Conservation (phyloP, 257 asterid genomes). For the Salvia miltiorrhiza region DNA sequence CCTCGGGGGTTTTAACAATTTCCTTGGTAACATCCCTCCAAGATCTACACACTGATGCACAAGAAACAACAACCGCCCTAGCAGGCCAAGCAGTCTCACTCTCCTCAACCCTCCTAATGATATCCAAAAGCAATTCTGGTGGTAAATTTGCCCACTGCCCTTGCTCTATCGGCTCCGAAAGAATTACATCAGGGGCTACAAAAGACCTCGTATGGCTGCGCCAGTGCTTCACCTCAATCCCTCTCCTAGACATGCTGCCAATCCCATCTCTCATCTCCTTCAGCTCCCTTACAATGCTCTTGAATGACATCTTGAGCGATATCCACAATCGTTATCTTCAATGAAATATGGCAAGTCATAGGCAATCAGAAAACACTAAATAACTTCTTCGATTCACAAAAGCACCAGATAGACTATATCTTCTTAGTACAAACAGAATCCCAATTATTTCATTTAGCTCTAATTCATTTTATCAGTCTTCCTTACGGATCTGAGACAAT, state of each 20-base stretch:
- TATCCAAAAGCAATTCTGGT: slow-evolving; percentile 46
- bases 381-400: not conserved
- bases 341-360: too few species aligned
- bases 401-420: not conserved
- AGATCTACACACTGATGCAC: slow-evolving; percentile 86
- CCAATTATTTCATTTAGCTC: not conserved
- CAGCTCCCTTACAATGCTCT: slow-evolving; percentile 64
- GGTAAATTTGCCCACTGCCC: slow-evolving; percentile 73
- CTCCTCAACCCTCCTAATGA: slow-evolving; percentile 78
- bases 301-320: slow-evolving; percentile 35
- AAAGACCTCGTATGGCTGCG: slow-evolving; percentile 56
- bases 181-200: slow-evolving; percentile 64
- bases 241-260: slow-evolving; percentile 65
- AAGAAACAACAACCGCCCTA: slow-evolving; percentile 65
- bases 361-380: too few species aligned
- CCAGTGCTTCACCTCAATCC: slow-evolving; percentile 64
- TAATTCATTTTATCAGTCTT: not conserved
- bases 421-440: not conserved
- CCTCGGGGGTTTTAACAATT: slow-evolving; percentile 84
- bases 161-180: slow-evolving; percentile 53
- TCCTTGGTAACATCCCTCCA: slow-evolving; percentile 93
- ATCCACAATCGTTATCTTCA: too few species aligned
- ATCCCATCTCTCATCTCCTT: slow-evolving; percentile 80
- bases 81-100: slow-evolving; percentile 92
- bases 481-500: slow-evolving; percentile 13